Percentiles rank a stretch among this genome's conserved stretches.
phyloP scores from a whole-genome alignment of 2,329 filamentous ascomycete species.

The Plenodomus tracheiphilus region DNA sequence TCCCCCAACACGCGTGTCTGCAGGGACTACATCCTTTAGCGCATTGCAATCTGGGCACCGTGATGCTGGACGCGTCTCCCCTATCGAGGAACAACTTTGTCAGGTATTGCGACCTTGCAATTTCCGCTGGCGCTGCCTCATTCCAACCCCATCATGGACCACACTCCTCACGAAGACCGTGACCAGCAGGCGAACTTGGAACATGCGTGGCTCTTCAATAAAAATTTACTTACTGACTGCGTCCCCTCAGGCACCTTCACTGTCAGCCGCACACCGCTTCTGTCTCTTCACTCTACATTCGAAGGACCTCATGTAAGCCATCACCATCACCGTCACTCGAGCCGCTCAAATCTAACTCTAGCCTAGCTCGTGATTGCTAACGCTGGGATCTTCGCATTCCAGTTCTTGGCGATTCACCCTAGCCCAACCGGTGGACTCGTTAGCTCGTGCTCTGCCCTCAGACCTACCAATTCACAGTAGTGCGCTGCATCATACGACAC shows the following conservation, averaged over 20 bases:
- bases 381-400: conserved; percentile 49
- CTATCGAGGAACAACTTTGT: not conserved
- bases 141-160: not conserved
- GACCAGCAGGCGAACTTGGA: not conserved
- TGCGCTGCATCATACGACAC: conserved; percentile 39
- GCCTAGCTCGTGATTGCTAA: conserved; percentile 42
- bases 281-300: conserved; percentile 19
- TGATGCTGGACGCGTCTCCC: not conserved
- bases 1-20: not conserved
- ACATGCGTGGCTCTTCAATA: not conserved
- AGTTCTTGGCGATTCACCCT: conserved; percentile 47
- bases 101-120: not conserved
- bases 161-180: conserved; percentile 1
- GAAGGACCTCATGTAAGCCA: conserved; percentile 29
- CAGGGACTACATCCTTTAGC: too few species aligned
- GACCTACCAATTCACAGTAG: conserved; percentile 38
- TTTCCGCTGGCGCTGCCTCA: not conserved
- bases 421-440: conserved; percentile 53
- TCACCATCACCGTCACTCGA: not conserved
- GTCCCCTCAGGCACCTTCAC: conserved; percentile 14
- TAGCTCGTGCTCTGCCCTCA: conserved; percentile 57
- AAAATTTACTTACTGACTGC: conserved; percentile 15
- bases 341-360: conserved; percentile 27
- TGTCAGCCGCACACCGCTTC: conserved; percentile 16
- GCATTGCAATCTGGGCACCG: not conserved